phyloP scores from a whole-genome alignment of 1,284 basidiomycete species.

The Cutaneotrichosporon dermatis region DNA sequence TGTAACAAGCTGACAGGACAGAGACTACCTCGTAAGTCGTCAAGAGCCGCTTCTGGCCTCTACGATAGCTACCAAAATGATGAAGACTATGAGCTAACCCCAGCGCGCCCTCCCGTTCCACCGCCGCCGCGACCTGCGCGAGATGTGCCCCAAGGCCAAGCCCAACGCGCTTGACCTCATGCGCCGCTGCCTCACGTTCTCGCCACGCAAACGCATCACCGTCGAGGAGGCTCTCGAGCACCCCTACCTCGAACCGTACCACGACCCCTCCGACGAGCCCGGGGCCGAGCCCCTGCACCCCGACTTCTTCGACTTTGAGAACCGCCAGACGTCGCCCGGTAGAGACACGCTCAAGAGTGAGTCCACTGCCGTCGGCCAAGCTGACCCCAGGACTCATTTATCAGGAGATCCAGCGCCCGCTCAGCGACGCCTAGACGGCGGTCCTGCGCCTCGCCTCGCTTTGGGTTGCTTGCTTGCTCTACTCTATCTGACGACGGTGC shows the following conservation, averaged over 20 bases:
- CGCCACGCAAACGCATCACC: slow-evolving; percentile 81
- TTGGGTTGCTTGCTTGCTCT: too few species aligned
- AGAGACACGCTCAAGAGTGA: slow-evolving; percentile 52
- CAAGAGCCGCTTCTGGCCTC: too few species aligned
- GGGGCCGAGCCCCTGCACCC: slow-evolving; percentile 72
- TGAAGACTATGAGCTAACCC: too few species aligned
- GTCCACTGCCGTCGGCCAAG: slow-evolving; percentile 9
- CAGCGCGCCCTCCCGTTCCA: slow-evolving; percentile 79
- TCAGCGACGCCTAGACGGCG: slow-evolving; percentile 22
- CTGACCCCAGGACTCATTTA: slow-evolving; percentile 46
- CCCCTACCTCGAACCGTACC: slow-evolving; percentile 89
- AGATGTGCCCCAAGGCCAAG: slow-evolving; percentile 75
- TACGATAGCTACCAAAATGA: too few species aligned
- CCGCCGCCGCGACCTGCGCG: slow-evolving; percentile 71
- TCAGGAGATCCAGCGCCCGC: slow-evolving; percentile 47
- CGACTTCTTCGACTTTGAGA: slow-evolving; percentile 84
- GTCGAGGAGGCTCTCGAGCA: slow-evolving; percentile 86
- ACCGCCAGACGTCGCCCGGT: slow-evolving; percentile 50
- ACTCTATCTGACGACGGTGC: not conserved
- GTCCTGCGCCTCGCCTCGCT: not conserved
- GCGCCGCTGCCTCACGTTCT: slow-evolving; percentile 83
- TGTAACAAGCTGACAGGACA: not conserved
- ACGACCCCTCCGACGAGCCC: slow-evolving; percentile 84
- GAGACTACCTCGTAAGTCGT: slow-evolving; percentile 10
- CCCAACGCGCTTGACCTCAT: slow-evolving; percentile 84